Base-by-base conservation (phyloP, 1,284 basidiomycete species). In the Cryptococcus wingfieldii region DNA sequence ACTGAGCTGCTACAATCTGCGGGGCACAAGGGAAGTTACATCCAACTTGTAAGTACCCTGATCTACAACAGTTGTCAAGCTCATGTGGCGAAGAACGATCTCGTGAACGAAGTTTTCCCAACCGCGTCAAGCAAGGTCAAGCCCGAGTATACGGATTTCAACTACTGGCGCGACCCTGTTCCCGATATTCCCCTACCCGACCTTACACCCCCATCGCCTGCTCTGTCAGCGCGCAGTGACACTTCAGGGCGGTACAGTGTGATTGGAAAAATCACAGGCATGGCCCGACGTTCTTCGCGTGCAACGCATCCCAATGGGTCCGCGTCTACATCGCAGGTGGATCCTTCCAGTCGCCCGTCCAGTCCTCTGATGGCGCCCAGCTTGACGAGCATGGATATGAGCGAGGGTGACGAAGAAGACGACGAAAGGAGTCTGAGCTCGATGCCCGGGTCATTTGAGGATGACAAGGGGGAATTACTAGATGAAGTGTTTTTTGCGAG, bases 91-190 rank as follows among this genome's bases (percentile, higher is more conserved):
- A 74, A 97, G 92, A 97, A 95, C 16, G 95, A 98, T 75, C 83
- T 98, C 14, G 96, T 99, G 34, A 94, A 99, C 78, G 94, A 97
- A 75, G 95, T 97, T 87, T 99, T 99, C 80, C 96, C 96, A 27
- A 92, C 95, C 0, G 91, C 98, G 58, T 84, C 91, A 68, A 85
- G 86, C 52, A 90, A 89, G 70, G 87, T 87, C 80, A 84, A 86
- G 39, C 86, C 90, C 1, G 92, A 96, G 74, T 98, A 83, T 74
- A 97, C 93, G 18, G 95, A 98, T 75, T 95, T 97, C 81, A 98
- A 96, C 72, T 99, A 85, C 73, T 99, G 96, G 96, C 87, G 92
- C 61, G 69, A 83, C 0, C 86, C 90, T 0, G 79, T 95, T 9
- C 82, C 83, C 47, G 88, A 91, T 3, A 86, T 89, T 58, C 81